phyloP scores from a whole-genome alignment of 2,329 filamentous ascomycete genomes.

The Rutstroemia sp. region DNA sequence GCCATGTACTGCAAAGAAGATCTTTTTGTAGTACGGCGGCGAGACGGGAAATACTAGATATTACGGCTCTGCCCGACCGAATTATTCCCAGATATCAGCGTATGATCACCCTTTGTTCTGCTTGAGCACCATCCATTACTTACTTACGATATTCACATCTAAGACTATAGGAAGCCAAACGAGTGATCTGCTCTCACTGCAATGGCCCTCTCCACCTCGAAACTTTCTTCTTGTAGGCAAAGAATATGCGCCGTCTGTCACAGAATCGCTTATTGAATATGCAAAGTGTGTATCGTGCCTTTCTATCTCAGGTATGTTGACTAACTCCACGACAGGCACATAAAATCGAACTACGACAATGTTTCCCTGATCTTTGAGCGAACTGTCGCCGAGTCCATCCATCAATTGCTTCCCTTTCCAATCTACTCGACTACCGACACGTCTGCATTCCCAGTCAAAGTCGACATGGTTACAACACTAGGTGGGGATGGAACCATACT shows the following conservation, averaged over 20 bases:
- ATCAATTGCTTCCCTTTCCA: constrained; percentile 64
- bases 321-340: constrained; percentile 45
- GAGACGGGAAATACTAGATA: constrained; percentile 42
- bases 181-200: constrained; percentile 55
- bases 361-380: constrained; percentile 80
- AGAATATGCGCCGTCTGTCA: constrained; percentile 40
- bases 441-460: constrained; percentile 60
- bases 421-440: constrained; percentile 49
- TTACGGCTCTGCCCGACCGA: constrained; percentile 44
- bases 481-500: constrained; percentile 91
- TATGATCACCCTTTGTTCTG: constrained; percentile 30
- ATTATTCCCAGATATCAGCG: constrained; percentile 58
- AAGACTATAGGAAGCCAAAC: constrained; percentile 41
- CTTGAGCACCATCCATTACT: background rate
- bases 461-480: constrained; percentile 83
- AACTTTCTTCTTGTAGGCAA: constrained; percentile 66
- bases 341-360: constrained; percentile 70
- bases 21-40: constrained; percentile 42
- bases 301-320: background rate
- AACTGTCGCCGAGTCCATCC: constrained; percentile 63
- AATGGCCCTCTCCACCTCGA: constrained; percentile 60
- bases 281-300: constrained; percentile 24
- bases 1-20: constrained; percentile 8
- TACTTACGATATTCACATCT: constrained; percentile 29
- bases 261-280: constrained; percentile 31